A percentile compares a stretch with the other conserved stretches of the same genome.
Evolutionary conservation across 2,329 filamentous ascomycete species (phyloP).

Genomic region (Colletotrichum echinochloae): DNA sequence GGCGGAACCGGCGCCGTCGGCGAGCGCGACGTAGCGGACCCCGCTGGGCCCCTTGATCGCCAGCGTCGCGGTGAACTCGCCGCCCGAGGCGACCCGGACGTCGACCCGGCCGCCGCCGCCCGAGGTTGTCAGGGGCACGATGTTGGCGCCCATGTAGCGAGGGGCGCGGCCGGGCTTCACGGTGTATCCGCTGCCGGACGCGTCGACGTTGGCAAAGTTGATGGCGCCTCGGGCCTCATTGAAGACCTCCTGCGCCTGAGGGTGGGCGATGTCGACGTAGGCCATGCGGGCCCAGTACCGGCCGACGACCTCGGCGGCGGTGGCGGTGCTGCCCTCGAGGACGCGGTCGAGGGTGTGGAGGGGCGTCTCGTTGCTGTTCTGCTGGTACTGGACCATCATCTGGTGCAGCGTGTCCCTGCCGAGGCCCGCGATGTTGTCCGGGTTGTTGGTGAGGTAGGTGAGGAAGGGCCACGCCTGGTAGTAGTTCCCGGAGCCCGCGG

Average conservation of each 20-base stretch:
- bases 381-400: constrained; percentile 57
- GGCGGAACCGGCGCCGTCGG: constrained; percentile 50
- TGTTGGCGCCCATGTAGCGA: constrained; percentile 63
- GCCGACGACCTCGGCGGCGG: constrained; percentile 57
- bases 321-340: constrained; percentile 45
- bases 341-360: constrained; percentile 59
- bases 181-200: constrained; percentile 51
- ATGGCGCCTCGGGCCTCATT: constrained; percentile 49
- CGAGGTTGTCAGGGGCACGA: constrained; percentile 56
- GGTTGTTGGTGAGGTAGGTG: constrained; percentile 61
- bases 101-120: constrained; percentile 49
- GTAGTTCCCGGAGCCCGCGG: constrained; percentile 57
- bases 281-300: constrained; percentile 67
- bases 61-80: constrained; percentile 56
- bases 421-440: constrained; percentile 55
- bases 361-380: constrained; percentile 61
- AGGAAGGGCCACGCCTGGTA: constrained; percentile 66
- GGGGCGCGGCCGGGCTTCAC: constrained; percentile 57
- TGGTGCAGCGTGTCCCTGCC: constrained; percentile 56
- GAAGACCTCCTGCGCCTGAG: constrained; percentile 54
- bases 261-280: constrained; percentile 62
- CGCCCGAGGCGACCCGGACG: constrained; percentile 51
- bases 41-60: constrained; percentile 49
- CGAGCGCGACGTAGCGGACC: constrained; percentile 53
- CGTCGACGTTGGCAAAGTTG: constrained; percentile 58